These are phyloP conservation scores for Hanseniaspora osmophila DNA, from an alignment of 805 yeast species.

Conservation along the genomic window DNA sequence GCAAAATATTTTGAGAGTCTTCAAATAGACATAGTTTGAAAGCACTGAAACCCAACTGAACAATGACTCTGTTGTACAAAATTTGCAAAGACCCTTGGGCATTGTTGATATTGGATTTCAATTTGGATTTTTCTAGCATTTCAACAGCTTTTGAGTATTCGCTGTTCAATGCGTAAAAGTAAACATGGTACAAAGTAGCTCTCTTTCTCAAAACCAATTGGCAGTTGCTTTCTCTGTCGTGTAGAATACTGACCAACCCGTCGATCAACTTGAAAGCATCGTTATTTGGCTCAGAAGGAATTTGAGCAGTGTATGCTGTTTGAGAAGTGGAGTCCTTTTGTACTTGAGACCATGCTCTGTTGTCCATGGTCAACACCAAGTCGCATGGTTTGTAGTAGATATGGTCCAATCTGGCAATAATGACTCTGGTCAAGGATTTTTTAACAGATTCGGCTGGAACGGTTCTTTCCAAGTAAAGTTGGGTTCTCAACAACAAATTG, in stretches of 20 bases:
- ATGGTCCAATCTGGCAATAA: conserved; percentile 78
- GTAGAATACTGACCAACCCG: conserved; percentile 48
- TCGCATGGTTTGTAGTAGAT: conserved; percentile 80
- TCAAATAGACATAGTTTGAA: conserved; percentile 77
- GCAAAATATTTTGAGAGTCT: conserved; percentile 76
- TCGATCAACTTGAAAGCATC: conserved; percentile 47
- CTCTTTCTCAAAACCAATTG: conserved; percentile 49
- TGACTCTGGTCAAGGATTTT: conserved; percentile 56
- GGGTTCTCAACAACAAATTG: conserved; percentile 66
- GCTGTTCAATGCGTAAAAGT: conserved; percentile 82
- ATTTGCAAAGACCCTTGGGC: conserved; percentile 83
- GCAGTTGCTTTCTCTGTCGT: conserved; percentile 45
- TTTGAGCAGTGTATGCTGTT: conserved; percentile 1
- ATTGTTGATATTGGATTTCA: conserved; percentile 68
- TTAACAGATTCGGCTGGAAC: conserved; percentile 33
- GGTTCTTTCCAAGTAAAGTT: conserved; percentile 64
- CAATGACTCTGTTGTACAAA: conserved; percentile 85
- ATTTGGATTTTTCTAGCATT: conserved; percentile 71
- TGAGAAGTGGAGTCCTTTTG: conserved; percentile 6
- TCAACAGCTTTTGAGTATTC: conserved; percentile 77
- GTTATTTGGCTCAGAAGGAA: conserved; percentile 16
- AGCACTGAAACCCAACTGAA: conserved; percentile 90
- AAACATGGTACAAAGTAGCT: conserved; percentile 74
- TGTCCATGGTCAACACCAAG: conserved; percentile 56
- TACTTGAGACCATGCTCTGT: conserved; percentile 55